These are phyloP conservation scores for Cyberlindnera nakhonratchasimensis DNA, from an alignment of 805 yeast genomes.

Conservation along the genomic window DNA sequence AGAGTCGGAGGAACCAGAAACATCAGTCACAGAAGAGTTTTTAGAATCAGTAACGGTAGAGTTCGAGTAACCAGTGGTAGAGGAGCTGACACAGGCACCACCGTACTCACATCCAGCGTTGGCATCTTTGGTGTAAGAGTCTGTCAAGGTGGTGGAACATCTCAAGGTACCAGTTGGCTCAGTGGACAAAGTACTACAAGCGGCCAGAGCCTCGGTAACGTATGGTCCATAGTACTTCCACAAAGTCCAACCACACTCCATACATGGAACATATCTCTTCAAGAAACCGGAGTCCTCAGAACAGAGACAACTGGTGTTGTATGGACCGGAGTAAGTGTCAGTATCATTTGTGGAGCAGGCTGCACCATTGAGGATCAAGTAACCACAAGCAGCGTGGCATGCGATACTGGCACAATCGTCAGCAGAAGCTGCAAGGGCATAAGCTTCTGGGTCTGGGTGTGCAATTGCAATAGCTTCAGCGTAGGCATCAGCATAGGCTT, in stretches of 20 bases:
- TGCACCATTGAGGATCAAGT: constrained; percentile 31
- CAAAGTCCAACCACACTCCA: constrained; percentile 40
- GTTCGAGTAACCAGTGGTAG: constrained; percentile 6
- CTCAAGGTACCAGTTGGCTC: constrained; percentile 36
- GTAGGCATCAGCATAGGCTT: constrained; percentile 26
- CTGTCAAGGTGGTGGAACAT: constrained; percentile 26
- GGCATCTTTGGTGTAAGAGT: constrained; percentile 20
- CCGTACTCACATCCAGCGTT: constrained; percentile 18
- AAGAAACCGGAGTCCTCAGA: constrained; percentile 27
- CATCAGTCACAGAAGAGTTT: constrained; percentile 15
- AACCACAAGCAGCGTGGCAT: constrained; percentile 36
- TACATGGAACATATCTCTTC: constrained; percentile 30
- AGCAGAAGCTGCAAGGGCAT: constrained; percentile 29
- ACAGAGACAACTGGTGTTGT: constrained; percentile 34
- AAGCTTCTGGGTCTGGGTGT: constrained; percentile 32
- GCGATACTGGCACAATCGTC: constrained; percentile 31
- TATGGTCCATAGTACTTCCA: constrained; percentile 36
- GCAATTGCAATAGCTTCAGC: constrained; percentile 30
- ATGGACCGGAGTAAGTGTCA: constrained; percentile 28
- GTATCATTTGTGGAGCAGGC: constrained; percentile 25
- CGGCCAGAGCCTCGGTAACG: constrained; percentile 31
- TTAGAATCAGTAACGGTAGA: background rate
- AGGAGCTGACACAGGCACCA: constrained; percentile 16
- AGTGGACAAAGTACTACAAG: constrained; percentile 30
- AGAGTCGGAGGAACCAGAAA: constrained; percentile 8